Conservation (phyloP, 2,329 filamentous ascomycete genomes). For the Diaporthe sp. region DNA sequence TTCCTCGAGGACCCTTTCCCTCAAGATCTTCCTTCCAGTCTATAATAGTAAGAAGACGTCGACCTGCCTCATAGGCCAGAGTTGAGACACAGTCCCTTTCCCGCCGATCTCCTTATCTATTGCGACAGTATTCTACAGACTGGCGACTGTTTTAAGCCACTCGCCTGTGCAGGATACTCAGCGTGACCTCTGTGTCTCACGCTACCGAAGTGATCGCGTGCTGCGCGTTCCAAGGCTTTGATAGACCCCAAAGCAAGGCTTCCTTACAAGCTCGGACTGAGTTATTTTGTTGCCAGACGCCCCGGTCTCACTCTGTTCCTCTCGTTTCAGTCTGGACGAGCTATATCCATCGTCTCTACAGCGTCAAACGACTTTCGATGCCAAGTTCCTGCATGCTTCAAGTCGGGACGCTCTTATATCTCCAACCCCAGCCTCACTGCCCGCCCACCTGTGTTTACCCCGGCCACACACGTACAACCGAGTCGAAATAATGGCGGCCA, state of each 20-base stretch:
- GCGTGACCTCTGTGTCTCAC: constrained; percentile 39
- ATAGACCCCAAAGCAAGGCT: constrained; percentile 34
- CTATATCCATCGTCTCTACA: not conserved
- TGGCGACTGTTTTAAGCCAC: constrained; percentile 24
- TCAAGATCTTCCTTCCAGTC: not conserved
- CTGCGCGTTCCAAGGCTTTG: constrained; percentile 33
- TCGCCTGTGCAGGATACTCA: constrained; percentile 13
- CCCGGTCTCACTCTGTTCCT: constrained; percentile 1
- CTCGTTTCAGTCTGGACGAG: not conserved
- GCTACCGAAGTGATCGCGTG: constrained; percentile 37
- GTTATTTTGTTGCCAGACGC: constrained; percentile 25
- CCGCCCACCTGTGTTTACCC: not conserved
- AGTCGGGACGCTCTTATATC: constrained; percentile 2
- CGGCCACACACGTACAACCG: constrained; percentile 8
- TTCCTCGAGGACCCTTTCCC: constrained; percentile 1
- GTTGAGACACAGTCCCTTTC: not conserved
- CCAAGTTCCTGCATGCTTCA: constrained; percentile 23
- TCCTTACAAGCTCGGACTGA: constrained; percentile 24
- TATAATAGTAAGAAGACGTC: not conserved
- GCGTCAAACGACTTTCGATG: not conserved
- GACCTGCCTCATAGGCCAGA: constrained; percentile 26
- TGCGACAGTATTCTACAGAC: constrained; percentile 23
- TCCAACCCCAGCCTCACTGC: constrained; percentile 19
- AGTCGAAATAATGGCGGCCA: constrained; percentile 31
- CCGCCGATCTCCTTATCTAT: constrained; percentile 28